Conservation (phyloP, 202 grass and related monocot genomes). For the Eragrostis tef region DNA sequence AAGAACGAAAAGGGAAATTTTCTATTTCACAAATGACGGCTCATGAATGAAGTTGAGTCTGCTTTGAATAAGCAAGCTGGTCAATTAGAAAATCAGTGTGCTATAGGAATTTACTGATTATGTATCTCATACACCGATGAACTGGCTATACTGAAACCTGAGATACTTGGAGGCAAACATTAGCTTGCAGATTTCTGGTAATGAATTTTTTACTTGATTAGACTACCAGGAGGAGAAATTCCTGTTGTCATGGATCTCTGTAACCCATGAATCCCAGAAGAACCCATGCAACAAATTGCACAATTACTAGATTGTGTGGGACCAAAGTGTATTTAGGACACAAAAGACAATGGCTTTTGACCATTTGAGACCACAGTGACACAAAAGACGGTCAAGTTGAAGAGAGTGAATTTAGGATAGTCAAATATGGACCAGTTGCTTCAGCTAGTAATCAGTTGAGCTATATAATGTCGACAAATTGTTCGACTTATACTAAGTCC, state of each 20-base stretch:
- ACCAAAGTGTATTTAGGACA: background rate
- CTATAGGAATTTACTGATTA: background rate
- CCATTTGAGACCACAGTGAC: background rate
- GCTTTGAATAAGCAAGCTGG: constrained; percentile 13
- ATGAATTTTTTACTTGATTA: constrained; percentile 2
- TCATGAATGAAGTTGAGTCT: background rate
- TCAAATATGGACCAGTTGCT: background rate
- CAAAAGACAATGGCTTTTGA: background rate
- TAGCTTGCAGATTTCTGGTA: constrained; percentile 17
- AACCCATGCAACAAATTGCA: background rate
- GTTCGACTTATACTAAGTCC: background rate
- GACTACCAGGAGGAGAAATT: background rate
- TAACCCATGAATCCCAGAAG: constrained; percentile 5
- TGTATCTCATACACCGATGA: background rate
- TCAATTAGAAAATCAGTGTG: background rate
- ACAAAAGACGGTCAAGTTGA: background rate
- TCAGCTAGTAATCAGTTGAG: background rate
- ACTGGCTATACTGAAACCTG: background rate
- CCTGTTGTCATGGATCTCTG: background rate
- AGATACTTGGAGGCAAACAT: constrained; percentile 15
- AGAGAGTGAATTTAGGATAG: background rate
- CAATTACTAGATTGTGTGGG: background rate
- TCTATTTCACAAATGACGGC: background rate
- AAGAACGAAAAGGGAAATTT: constrained; percentile 2
- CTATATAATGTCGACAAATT: constrained; percentile 3